Conservation (phyloP, 2,329 filamentous ascomycete species). For the Trichoderma endophyticum region DNA sequence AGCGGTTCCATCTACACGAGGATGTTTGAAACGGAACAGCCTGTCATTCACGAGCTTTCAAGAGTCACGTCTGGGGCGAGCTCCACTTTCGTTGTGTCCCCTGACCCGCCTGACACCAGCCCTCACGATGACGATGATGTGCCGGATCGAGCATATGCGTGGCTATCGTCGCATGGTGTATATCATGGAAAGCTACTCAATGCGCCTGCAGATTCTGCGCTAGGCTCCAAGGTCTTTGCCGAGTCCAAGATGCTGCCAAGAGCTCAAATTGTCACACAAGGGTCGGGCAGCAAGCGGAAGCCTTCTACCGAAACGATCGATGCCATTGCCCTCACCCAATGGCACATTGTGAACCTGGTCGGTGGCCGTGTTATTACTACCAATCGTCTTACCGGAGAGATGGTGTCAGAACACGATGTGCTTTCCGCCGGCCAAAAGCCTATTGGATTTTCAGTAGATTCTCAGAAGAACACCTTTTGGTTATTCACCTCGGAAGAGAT, state of each 20-base stretch:
- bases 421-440: constrained; percentile 74
- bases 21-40: constrained; percentile 83
- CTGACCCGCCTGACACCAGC: constrained; percentile 60
- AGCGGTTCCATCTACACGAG: constrained; percentile 81
- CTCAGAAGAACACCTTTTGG: constrained; percentile 97
- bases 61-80: constrained; percentile 51
- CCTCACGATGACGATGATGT: constrained; percentile 58
- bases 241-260: constrained; percentile 75
- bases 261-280: constrained; percentile 67
- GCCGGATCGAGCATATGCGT: constrained; percentile 76
- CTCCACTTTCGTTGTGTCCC: constrained; percentile 71
- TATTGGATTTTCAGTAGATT: constrained; percentile 82
- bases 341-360: constrained; percentile 83
- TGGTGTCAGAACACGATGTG: constrained; percentile 85
- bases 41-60: constrained; percentile 69
- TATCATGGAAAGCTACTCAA: constrained; percentile 78
- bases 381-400: constrained; percentile 79
- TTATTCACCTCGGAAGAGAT: constrained; percentile 88
- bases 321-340: constrained; percentile 83
- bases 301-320: constrained; percentile 69
- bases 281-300: constrained; percentile 62
- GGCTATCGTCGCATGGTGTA: constrained; percentile 83
- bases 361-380: constrained; percentile 80
- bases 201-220: constrained; percentile 54
- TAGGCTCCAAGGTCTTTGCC: constrained; percentile 72